A percentile compares a stretch with the other conserved stretches of the same genome.
Conservation (phyloP, 148 eudicot species). For the Camellia japonica region DNA sequence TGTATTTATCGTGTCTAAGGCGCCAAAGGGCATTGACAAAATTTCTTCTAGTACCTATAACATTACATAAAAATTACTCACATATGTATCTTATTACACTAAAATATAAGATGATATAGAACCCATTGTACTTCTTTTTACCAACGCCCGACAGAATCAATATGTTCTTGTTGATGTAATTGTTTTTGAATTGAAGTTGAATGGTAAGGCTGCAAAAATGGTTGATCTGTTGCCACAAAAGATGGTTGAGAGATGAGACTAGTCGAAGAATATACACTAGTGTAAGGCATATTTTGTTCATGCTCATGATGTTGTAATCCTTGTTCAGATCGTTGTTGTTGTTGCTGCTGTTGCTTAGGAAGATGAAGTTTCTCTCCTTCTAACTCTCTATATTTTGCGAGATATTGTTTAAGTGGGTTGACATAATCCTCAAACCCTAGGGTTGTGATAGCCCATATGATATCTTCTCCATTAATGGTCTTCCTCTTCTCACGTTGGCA, state of each 20-base stretch:
- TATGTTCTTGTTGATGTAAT: slow-evolving; percentile 26
- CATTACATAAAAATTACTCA: no score
- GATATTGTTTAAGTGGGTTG: slow-evolving; percentile 53
- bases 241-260: slow-evolving; percentile 41
- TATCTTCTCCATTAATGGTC: slow-evolving; percentile 73
- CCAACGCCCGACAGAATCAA: slow-evolving; percentile 34
- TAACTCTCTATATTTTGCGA: slow-evolving; percentile 50
- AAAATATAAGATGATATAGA: not conserved
- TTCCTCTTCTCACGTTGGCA: slow-evolving; percentile 79
- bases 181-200: slow-evolving; percentile 29
- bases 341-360: slow-evolving; percentile 43
- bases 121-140: not conserved
- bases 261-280: slow-evolving; percentile 43
- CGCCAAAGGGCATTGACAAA: no score
- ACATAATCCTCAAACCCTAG: slow-evolving; percentile 76
- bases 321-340: slow-evolving; percentile 20
- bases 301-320: slow-evolving; percentile 30
- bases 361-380: slow-evolving; percentile 65
- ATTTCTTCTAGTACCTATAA: no score
- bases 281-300: slow-evolving; percentile 31
- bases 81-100: not conserved
- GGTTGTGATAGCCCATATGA: slow-evolving; percentile 67
- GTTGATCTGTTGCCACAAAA: slow-evolving; percentile 31
- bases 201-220: slow-evolving; percentile 45
- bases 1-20: no score